Conservation (phyloP, 257 asterid genomes). For the Solanum chmielewskii region DNA sequence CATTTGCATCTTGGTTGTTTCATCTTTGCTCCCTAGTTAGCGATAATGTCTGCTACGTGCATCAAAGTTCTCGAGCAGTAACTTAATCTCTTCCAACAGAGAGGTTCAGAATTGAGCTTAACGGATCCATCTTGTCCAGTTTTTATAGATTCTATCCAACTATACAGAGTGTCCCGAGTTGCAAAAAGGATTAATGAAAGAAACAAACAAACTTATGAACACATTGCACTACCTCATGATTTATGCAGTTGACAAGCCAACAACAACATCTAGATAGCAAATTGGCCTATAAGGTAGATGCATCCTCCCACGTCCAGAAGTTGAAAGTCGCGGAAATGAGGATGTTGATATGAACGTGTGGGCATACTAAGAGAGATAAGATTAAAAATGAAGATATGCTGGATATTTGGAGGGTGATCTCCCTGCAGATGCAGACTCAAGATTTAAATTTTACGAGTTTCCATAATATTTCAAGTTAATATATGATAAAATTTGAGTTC, state of each 20-base stretch:
- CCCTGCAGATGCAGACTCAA: not conserved
- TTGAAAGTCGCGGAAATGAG: not conserved
- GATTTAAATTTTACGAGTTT: too few relatives aligned
- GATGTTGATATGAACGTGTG: not conserved
- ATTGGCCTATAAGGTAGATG: not conserved
- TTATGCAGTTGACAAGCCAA: not conserved
- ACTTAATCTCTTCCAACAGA: not conserved
- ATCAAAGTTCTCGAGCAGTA: not conserved
- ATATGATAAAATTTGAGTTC: not conserved
- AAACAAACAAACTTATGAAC: not conserved
- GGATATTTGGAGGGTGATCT: not conserved
- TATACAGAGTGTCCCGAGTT: not conserved
- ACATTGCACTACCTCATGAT: not conserved
- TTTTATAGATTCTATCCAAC: not conserved
- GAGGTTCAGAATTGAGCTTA: not conserved
- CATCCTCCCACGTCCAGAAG: not conserved
- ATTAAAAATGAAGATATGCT: not conserved
- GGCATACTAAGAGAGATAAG: not conserved
- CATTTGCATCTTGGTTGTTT: not conserved
- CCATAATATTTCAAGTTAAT: not conserved
- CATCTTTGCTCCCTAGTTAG: not conserved
- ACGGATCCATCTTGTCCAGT: not conserved
- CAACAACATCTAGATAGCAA: not conserved
- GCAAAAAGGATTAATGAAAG: not conserved
- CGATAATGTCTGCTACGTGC: not conserved